phyloP scores from a whole-genome alignment of 2,329 filamentous ascomycete genomes.

The Geoglossum cookeanum region DNA sequence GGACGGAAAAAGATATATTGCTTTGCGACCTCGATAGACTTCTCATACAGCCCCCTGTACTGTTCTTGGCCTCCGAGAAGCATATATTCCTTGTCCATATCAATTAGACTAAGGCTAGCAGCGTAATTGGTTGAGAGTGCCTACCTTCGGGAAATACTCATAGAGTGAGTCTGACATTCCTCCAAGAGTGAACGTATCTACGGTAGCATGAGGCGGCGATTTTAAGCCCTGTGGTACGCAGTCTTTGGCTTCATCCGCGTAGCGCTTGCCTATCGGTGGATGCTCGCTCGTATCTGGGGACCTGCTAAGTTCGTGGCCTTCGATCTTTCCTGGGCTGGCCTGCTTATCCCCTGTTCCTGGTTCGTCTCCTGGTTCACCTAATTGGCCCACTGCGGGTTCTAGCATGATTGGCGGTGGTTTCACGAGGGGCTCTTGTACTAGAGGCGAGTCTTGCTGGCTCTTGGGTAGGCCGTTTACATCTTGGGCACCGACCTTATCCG shows the following conservation, averaged over 20 bases:
- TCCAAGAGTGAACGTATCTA: conserved; percentile 36
- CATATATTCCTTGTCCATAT: conserved; percentile 36
- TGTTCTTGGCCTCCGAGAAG: conserved; percentile 60
- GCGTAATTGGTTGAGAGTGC: not conserved
- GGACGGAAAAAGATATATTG: conserved; percentile 61
- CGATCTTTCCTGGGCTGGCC: not conserved
- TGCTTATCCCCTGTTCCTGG: not conserved
- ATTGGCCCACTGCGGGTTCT: not conserved
- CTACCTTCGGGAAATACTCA: conserved; percentile 49
- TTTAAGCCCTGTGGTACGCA: conserved; percentile 43
- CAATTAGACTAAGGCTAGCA: not conserved
- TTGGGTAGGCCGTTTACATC: not conserved
- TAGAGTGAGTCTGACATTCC: conserved; percentile 52
- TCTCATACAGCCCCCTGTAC: conserved; percentile 54
- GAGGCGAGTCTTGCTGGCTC: not conserved
- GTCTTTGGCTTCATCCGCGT: conserved; percentile 13
- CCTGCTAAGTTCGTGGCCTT: not conserved
- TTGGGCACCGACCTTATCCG: not conserved
- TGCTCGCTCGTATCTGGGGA: not conserved
- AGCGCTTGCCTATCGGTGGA: not conserved
- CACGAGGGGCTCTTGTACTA: not conserved
- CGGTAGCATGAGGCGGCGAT: conserved; percentile 24
- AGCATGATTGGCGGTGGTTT: not conserved
- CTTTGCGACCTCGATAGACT: conserved; percentile 46
- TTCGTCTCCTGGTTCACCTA: not conserved